Percentiles rank a stretch among this genome's conserved stretches.
Conservation (phyloP, 257 asterid genomes). For the Ligustrum vulgare region DNA sequence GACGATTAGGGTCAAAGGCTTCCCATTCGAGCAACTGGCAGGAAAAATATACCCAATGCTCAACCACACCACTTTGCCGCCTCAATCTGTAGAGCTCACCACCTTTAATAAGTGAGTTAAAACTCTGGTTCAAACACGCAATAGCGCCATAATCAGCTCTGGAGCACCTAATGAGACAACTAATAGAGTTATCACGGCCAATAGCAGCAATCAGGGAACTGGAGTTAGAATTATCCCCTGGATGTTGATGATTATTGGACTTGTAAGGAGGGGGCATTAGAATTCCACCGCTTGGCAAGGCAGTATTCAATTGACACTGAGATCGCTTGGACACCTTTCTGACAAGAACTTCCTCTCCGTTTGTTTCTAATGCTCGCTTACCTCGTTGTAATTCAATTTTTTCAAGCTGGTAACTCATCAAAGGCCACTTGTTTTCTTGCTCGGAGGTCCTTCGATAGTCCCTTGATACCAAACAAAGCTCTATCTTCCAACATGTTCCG, state of each 20-base stretch:
- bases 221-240: conserved; percentile 52
- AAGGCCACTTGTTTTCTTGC: conserved; percentile 59
- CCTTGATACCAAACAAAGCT: conserved; percentile 69
- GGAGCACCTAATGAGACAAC: conserved; percentile 72
- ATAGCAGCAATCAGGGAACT: conserved; percentile 69
- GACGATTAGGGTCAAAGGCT: conserved; percentile 83
- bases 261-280: conserved; percentile 22
- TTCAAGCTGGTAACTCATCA: conserved; percentile 56
- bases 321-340: conserved; percentile 52
- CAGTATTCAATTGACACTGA: conserved; percentile 24
- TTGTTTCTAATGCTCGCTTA: conserved; percentile 57
- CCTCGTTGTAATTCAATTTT: conserved; percentile 42
- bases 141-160: conserved; percentile 81
- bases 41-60: conserved; percentile 96
- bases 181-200: conserved; percentile 82
- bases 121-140: conserved; percentile 71
- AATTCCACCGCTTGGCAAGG: conserved; percentile 36
- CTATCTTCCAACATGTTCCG: conserved; percentile 75
- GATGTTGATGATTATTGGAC: conserved; percentile 29
- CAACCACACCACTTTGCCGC: conserved; percentile 60
- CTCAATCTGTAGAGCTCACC: conserved; percentile 77
- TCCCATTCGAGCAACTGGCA: conserved; percentile 97
- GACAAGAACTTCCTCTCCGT: conserved; percentile 36
- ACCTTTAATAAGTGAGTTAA: conserved; percentile 63
- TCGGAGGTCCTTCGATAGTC: conserved; percentile 54